Base-by-base conservation (phyloP, 139 green algal species). In the Tetratostichococcus sp. region DNA sequence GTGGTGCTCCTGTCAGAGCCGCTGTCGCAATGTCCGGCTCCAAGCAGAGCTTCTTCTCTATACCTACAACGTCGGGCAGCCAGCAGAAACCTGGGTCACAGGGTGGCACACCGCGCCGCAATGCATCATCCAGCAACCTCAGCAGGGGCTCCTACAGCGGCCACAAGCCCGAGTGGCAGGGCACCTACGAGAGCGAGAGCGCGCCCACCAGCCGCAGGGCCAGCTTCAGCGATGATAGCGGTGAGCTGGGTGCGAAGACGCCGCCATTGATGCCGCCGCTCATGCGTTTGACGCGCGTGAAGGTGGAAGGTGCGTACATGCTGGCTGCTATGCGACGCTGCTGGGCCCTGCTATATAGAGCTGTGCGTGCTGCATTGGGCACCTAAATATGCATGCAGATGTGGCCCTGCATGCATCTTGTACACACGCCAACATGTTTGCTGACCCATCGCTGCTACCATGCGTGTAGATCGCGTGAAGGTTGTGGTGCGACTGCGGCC, bases 401-500 rank as follows among this genome's bases (percentile, higher is more conserved):
- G n/a, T n/a, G n/a, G n/a, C n/a, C n/a, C 17, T n/a, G 26, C 50
- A 17, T 26, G 19, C 17, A 5, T 62, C 17, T 62, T 28, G 50
- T 26, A 26, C 22, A 28, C 71, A 69, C 25, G 1, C 31, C 11
- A 5, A 30, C 68, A 17, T 31, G 23, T 14, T 42, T 19, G 8
- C 32, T 11, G 0, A 28, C 14, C 42, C 70, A 74, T n/a, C 35
- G 23, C 69, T 25, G 43, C 30, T 0, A 57, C 1, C 31, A 57
- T 33, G n/a, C 71, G 6, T 6, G 23, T 66, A 87, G 83, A 87
- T 73, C 74, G 83, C 5, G 83, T 87, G 33, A 78, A 79, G 30
- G 83, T 87, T n/a, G 78, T 84, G 4, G 71, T 87, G 25, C 77
- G 83, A 5, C 69, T 87, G 31, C 67, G 83, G 17, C 83, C 83